Conservation (phyloP, 2,329 filamentous ascomycete species). For the Sarocladiaceae sp. region DNA sequence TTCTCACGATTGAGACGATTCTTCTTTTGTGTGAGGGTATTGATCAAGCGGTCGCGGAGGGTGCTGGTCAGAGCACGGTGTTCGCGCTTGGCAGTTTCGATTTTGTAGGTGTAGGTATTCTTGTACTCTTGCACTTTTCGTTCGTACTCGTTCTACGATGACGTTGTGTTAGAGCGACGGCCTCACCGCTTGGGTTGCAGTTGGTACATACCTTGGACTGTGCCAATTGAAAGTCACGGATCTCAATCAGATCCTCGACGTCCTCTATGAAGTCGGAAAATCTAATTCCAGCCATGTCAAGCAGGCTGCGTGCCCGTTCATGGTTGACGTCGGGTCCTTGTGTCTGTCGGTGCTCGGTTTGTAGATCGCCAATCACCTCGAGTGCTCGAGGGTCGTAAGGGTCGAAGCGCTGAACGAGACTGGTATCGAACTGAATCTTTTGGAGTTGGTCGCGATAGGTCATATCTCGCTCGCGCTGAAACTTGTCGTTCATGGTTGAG, state of each 20-base stretch:
- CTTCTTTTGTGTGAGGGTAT: conserved; percentile 61
- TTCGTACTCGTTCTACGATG: conserved; percentile 55
- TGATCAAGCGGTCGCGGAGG: conserved; percentile 63
- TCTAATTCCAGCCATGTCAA: conserved; percentile 75
- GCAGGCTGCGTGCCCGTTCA: conserved; percentile 48
- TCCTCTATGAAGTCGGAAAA: conserved; percentile 83
- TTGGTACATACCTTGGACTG: conserved; percentile 66
- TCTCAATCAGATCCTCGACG: conserved; percentile 83
- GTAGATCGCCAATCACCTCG: conserved; percentile 64
- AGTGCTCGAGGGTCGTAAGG: conserved; percentile 71
- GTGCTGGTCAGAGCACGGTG: conserved; percentile 56
- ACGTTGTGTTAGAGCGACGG: conserved; percentile 2
- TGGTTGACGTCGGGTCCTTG: conserved; percentile 33
- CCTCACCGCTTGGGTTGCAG: neutral
- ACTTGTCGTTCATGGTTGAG: conserved; percentile 68
- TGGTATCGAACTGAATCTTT: conserved; percentile 88
- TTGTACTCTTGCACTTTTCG: conserved; percentile 56
- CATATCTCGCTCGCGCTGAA: conserved; percentile 74
- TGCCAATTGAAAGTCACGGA: conserved; percentile 78
- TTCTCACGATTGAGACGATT: conserved; percentile 61
- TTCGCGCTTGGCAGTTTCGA: conserved; percentile 59
- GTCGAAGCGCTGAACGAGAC: conserved; percentile 78
- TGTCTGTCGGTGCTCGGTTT: conserved; percentile 49
- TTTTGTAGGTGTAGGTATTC: conserved; percentile 56
- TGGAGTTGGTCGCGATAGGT: conserved; percentile 88